Conservation (phyloP, 2,329 filamentous ascomycete genomes). For the Cladophialophora immunda region DNA sequence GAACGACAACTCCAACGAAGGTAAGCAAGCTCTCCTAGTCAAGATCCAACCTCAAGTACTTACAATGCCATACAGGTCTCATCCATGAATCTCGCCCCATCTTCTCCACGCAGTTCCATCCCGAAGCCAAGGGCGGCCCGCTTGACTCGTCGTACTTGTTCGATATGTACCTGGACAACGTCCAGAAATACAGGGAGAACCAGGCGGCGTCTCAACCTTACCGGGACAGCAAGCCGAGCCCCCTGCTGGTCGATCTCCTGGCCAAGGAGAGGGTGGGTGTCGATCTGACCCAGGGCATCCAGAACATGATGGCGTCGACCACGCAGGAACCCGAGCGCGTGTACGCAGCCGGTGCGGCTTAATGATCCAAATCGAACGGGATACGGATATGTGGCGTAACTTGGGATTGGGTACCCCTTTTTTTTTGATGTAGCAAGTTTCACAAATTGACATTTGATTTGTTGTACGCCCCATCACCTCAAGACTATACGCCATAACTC, state of each 20-base stretch:
- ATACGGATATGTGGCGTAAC: neutral
- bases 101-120: constrained; percentile 98
- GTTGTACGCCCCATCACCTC: neutral
- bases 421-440: neutral
- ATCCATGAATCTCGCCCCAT: constrained; percentile 96
- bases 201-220: constrained; percentile 74
- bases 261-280: constrained; percentile 96
- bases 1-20: constrained; percentile 97
- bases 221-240: constrained; percentile 86
- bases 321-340: constrained; percentile 34
- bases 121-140: constrained; percentile 95
- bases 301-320: constrained; percentile 48
- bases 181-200: constrained; percentile 85
- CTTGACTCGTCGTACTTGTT: constrained; percentile 96
- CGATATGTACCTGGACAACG: constrained; percentile 92
- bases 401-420: neutral
- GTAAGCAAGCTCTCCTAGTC: constrained; percentile 47
- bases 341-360: constrained; percentile 41
- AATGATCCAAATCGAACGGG: constrained; percentile 9
- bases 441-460: constrained; percentile 5
- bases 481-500: constrained; percentile 3
- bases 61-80: constrained; percentile 64
- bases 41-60: constrained; percentile 9
- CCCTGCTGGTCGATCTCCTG: constrained; percentile 87
- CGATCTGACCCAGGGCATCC: constrained; percentile 68